Conservation (phyloP, 495 filamentous ascomycete species). For the Podospora fimiseda region DNA sequence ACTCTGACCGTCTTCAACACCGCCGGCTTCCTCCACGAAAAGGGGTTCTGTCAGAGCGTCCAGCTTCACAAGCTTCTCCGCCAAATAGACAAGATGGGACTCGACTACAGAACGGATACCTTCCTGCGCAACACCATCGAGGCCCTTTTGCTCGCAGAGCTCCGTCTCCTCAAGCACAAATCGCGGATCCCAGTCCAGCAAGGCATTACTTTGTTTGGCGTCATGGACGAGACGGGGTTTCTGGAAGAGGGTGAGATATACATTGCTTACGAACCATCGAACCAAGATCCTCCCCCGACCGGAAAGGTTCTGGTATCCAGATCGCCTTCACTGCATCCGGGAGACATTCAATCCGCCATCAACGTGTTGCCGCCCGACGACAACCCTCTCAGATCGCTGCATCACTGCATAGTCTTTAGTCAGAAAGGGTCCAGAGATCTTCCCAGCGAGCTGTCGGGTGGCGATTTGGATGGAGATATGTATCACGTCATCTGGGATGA, state of each 20-base stretch:
- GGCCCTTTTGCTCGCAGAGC: slow-evolving; percentile 53
- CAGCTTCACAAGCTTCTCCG: slow-evolving; percentile 54
- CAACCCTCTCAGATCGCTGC: slow-evolving; percentile 54
- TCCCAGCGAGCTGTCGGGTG: slow-evolving; percentile 69
- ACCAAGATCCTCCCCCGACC: slow-evolving; percentile 15
- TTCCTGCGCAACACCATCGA: slow-evolving; percentile 64
- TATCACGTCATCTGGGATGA: slow-evolving; percentile 70
- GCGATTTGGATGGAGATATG: slow-evolving; percentile 76
- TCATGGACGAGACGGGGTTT: slow-evolving; percentile 74
- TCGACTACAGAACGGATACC: slow-evolving; percentile 56
- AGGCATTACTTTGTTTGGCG: slow-evolving; percentile 68
- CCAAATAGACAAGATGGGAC: slow-evolving; percentile 40
- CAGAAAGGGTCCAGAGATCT: slow-evolving; percentile 62
- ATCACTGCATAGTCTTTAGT: slow-evolving; percentile 75
- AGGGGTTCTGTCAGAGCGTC: slow-evolving; percentile 48
- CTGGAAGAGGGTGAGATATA: slow-evolving; percentile 64
- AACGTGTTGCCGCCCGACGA: slow-evolving; percentile 44
- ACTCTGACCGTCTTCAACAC: slow-evolving; percentile 51
- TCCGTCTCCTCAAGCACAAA: slow-evolving; percentile 69
- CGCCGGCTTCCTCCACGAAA: slow-evolving; percentile 52
- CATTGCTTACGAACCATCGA: slow-evolving; percentile 25
- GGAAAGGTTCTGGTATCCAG: slow-evolving; percentile 53
- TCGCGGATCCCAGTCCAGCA: slow-evolving; percentile 62
- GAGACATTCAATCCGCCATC: slow-evolving; percentile 63
- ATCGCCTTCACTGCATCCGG: slow-evolving; percentile 70